Evolutionary conservation across 257 asterid genomes (phyloP).

Genomic region (Cinchona pubescens): DNA sequence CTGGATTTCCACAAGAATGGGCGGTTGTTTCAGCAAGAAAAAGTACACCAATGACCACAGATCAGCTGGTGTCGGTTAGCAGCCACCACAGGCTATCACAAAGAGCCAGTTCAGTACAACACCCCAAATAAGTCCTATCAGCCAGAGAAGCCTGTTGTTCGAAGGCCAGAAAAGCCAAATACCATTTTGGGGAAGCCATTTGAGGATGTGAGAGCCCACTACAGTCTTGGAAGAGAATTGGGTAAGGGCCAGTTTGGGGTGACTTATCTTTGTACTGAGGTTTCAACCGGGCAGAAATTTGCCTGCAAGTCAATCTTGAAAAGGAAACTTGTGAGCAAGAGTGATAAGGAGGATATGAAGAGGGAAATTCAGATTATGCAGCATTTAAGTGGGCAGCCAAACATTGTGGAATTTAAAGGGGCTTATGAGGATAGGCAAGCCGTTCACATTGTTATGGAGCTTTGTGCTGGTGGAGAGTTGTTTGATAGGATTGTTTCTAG

Average conservation of each 20-base stretch:
- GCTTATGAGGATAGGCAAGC: slow-evolving; percentile 72
- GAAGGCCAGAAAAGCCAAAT: slow-evolving; percentile 45
- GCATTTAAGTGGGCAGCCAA: slow-evolving; percentile 78
- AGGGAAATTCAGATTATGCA: slow-evolving; percentile 80
- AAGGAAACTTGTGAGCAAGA: slow-evolving; percentile 70
- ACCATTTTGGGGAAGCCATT: slow-evolving; percentile 58
- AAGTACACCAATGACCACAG: slow-evolving; percentile 34
- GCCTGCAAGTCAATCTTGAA: slow-evolving; percentile 79
- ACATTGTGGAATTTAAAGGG: slow-evolving; percentile 78
- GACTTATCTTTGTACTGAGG: slow-evolving; percentile 60
- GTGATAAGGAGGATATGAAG: slow-evolving; percentile 76
- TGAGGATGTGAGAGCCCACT: slow-evolving; percentile 55
- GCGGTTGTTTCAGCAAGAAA: slow-evolving; percentile 67
- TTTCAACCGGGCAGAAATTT: slow-evolving; percentile 42
- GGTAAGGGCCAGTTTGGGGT: slow-evolving; percentile 89
- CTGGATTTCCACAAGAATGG: slow-evolving; percentile 29
- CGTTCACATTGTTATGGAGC: slow-evolving; percentile 81
- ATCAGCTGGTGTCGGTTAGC: slow-evolving; percentile 31
- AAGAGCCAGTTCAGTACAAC: slow-evolving; percentile 31
- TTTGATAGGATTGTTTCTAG: slow-evolving; percentile 76
- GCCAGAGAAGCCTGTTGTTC: slow-evolving; percentile 26
- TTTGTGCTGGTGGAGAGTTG: slow-evolving; percentile 82
- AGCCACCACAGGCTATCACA: slow-evolving; percentile 27
- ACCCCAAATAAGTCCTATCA: slow-evolving; percentile 33
- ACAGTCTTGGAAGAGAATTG: slow-evolving; percentile 56